A percentile compares a stretch with the other conserved stretches of the same genome.
phyloP scores from a whole-genome alignment of 257 asterid species.

The Hygrophila difformis region DNA sequence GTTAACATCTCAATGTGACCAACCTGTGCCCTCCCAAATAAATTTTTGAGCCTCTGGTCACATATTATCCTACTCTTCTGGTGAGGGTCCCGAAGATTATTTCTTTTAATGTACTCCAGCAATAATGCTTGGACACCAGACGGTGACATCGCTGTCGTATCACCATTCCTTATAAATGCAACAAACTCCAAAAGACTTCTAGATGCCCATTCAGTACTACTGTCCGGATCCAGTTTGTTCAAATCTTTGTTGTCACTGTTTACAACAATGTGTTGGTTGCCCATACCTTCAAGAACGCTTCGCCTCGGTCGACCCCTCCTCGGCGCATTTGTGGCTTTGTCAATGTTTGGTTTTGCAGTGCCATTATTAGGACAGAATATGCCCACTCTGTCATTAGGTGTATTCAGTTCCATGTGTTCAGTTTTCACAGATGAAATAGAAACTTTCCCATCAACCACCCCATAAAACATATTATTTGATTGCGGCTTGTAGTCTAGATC shows the following conservation, averaged over 20 bases:
- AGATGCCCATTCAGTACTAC: slow-evolving; percentile 56
- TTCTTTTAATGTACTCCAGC: slow-evolving; percentile 55
- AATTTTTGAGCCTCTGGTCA: slow-evolving; percentile 58
- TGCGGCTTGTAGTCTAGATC: slow-evolving; percentile 28
- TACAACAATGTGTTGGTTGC: slow-evolving; percentile 10
- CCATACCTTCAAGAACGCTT: not conserved
- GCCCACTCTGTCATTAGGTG: not conserved
- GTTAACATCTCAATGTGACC: slow-evolving; percentile 75
- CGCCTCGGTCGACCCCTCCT: not conserved
- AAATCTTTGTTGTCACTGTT: slow-evolving; percentile 13
- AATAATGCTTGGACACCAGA: slow-evolving; percentile 56
- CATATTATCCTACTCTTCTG: slow-evolving; percentile 65
- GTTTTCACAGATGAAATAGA: slow-evolving; percentile 22
- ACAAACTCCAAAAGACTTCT: slow-evolving; percentile 72
- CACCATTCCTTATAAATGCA: slow-evolving; percentile 65
- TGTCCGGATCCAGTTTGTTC: slow-evolving; percentile 20
- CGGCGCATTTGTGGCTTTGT: not conserved
- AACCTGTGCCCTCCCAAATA: slow-evolving; percentile 67
- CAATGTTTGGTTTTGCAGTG: not conserved
- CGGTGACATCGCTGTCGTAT: slow-evolving; percentile 49
- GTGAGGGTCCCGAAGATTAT: slow-evolving; percentile 70
- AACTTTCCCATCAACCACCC: slow-evolving; percentile 24
- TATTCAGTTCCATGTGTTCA: slow-evolving; percentile 29
- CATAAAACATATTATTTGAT: slow-evolving; percentile 15
- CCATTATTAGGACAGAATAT: not conserved